Percentiles rank a stretch among this genome's conserved stretches.
Evolutionary conservation across 345 rosid genomes (phyloP).

Genomic region (Mangifera indica): DNA sequence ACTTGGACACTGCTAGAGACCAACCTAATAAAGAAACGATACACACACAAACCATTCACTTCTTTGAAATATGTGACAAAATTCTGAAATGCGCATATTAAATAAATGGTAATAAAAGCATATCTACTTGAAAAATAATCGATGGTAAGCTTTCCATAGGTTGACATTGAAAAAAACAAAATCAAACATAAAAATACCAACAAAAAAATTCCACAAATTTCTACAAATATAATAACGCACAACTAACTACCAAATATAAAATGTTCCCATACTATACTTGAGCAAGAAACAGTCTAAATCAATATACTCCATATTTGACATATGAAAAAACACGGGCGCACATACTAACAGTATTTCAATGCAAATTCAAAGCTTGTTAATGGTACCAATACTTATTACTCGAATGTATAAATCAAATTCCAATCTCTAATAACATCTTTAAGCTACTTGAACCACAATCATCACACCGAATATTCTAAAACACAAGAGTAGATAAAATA

Average conservation of each 20-base stretch:
- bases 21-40: not conserved
- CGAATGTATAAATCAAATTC: not conserved
- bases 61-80: not conserved
- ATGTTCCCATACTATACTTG: not conserved
- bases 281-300: not conserved
- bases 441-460: constrained; percentile 2
- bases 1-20: not conserved
- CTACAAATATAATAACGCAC: not conserved
- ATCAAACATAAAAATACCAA: not conserved
- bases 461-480: not conserved
- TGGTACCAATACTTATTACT: not conserved
- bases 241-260: not conserved
- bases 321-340: not conserved
- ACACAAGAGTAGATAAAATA: not conserved
- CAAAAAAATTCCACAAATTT: not conserved
- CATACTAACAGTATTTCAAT: not conserved
- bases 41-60: not conserved
- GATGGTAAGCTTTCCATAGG: not conserved
- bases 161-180: not conserved
- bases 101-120: not conserved
- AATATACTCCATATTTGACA: not conserved
- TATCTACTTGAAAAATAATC: not conserved
- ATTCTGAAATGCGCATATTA: not conserved
- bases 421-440: not conserved
- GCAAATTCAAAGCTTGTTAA: not conserved